These are phyloP conservation scores for Pecoramyces ruminantium DNA, from an alignment of 192 early-diverging fungal genomes.

Conservation along the genomic window DNA sequence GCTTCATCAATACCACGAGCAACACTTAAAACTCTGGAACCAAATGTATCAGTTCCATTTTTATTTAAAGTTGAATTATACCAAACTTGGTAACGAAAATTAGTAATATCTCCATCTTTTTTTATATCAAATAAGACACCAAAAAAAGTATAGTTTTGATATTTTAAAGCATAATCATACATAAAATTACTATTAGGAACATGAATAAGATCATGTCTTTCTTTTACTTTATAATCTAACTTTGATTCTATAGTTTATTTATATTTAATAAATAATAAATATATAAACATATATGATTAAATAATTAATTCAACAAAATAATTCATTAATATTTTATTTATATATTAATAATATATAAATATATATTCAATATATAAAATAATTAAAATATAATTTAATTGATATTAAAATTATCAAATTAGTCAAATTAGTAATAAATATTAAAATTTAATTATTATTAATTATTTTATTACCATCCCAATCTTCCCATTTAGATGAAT, in stretches of 20 bases:
- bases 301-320: too few relatives aligned
- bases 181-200: conserved; percentile 37
- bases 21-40: conserved; percentile 33
- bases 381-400: too few relatives aligned
- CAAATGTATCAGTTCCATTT: conserved; percentile 46
- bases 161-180: conserved; percentile 44
- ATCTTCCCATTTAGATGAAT: neutral
- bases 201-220: conserved; percentile 26
- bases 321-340: too few relatives aligned
- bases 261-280: conserved; percentile 4
- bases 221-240: conserved; percentile 6
- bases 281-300: neutral
- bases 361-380: too few relatives aligned
- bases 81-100: conserved; percentile 60
- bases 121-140: conserved; percentile 10
- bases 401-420: too few relatives aligned
- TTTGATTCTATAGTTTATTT: conserved; percentile 2
- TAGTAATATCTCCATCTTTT: conserved; percentile 4
- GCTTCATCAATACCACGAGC: conserved; percentile 54
- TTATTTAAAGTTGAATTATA: conserved; percentile 38
- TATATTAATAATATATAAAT: too few relatives aligned
- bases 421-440: too few relatives aligned
- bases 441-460: too few relatives aligned
- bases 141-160: conserved; percentile 50
- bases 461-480: neutral